Base-by-base conservation (phyloP, 768 basidiomycete genomes). In the Hygrocybe coccinea region DNA sequence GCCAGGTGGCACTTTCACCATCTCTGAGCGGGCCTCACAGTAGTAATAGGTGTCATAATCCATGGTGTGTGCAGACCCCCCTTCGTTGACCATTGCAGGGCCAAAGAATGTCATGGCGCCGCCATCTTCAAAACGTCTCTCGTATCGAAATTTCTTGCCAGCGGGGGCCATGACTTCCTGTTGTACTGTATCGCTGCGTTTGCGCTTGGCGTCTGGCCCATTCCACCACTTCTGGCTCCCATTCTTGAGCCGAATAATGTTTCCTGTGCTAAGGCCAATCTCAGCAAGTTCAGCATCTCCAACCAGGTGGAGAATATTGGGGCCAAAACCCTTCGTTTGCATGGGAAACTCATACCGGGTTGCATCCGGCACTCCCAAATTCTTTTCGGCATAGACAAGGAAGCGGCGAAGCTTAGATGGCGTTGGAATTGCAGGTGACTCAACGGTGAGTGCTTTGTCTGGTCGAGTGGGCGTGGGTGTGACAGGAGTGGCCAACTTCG, bases 181-280 rank as follows among this genome's bases (percentile, higher is more conserved):
- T 3, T 47, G 3, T 5, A 22, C 24, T 12, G 17, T 25, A 19
- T 29, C 49, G 22, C 17, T 33, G 12, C 24, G 24, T 36, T 50
- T 50, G 25, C 49, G 8, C 56, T 51, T 60, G 5, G 56, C 59
- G n/a, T 58, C 48, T 10, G 59, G 54, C 5, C 59, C 54, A 3
- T 48, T 55, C 59, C 56, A 60, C 56, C 56, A 58, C 7, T n/a
- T 19, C 22, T 19, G 17, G 15, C 56, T 38, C 2, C 56, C 59
- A 12, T 35, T 52, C 33, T 60, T 60, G 38, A 60, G 22, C 5
- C 56, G 45, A 4, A 60, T 57, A 15, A 21, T 48, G 19, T 59
- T 43, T 2, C 58, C 58, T 5, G 46, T 21, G 6, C 8, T 11
- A 10, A 57, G 38, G 12, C 56, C 52, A 2, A 57, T 37, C 7